Evolutionary conservation across 164 flowering plant species (phyloP).

Genomic region (Chimonanthus praecox): DNA sequence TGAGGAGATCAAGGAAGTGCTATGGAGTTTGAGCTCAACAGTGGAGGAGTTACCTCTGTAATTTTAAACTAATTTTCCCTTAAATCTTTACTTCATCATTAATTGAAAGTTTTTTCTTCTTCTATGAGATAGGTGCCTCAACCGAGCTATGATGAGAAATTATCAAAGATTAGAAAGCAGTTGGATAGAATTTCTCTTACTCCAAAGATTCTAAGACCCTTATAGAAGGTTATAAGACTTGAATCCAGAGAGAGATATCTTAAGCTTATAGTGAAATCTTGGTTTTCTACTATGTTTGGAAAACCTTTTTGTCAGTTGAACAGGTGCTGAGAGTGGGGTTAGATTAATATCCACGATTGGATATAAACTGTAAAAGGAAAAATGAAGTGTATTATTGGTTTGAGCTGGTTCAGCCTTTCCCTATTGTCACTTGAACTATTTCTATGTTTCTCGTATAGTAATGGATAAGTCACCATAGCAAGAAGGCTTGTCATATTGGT

Average conservation of each 20-base stretch:
- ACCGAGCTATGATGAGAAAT: too few relatives aligned
- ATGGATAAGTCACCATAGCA: background rate
- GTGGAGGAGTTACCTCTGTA: slow-evolving; percentile 16
- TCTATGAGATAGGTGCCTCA: too few relatives aligned
- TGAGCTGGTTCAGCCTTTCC: background rate
- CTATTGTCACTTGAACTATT: background rate
- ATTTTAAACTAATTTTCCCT: background rate
- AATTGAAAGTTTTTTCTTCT: too few relatives aligned
- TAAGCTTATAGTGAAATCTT: too few relatives aligned
- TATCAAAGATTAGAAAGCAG: too few relatives aligned
- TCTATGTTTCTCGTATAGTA: background rate
- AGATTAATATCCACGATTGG: too few relatives aligned
- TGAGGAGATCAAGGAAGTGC: slow-evolving; percentile 32
- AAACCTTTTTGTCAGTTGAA: background rate
- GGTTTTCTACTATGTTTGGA: too few relatives aligned
- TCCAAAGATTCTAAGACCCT: too few relatives aligned
- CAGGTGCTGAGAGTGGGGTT: background rate
- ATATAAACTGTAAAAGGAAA: background rate
- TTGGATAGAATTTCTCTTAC: too few relatives aligned
- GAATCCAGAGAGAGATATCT: too few relatives aligned
- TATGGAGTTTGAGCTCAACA: slow-evolving; percentile 32
- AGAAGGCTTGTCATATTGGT: background rate
- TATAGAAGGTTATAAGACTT: too few relatives aligned
- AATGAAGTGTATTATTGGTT: background rate
- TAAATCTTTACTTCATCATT: too few relatives aligned